Evolutionary conservation across 164 flowering plant species (phyloP).

Genomic region (Sedum album): DNA sequence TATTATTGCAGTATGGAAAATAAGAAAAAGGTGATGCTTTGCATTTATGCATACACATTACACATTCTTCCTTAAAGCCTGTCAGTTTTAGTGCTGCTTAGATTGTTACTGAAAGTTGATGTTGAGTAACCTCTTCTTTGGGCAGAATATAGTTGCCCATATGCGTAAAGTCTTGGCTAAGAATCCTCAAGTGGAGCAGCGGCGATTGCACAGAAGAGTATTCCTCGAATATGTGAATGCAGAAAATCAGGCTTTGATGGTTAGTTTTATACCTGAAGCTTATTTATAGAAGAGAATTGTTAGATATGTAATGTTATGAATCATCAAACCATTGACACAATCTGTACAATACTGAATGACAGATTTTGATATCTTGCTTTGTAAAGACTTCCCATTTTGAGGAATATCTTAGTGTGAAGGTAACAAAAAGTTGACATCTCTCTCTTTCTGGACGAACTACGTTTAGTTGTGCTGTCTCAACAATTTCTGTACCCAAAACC

Average conservation of each 20-base stretch:
- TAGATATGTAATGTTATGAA: not conserved
- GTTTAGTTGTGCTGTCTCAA: not conserved
- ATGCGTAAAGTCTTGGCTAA: constrained; percentile 97
- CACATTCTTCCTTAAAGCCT: not conserved
- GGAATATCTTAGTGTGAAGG: constrained; percentile 93
- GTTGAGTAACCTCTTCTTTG: constrained; percentile 3
- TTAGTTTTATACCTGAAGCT: constrained; percentile 16
- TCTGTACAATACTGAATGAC: constrained; percentile 10
- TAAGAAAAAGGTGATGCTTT: not conserved
- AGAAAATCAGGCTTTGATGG: constrained; percentile 85
- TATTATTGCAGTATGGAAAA: not conserved
- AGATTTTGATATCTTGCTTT: constrained; percentile 89
- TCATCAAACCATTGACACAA: not conserved
- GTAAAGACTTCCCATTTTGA: constrained; percentile 90
- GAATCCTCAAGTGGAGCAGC: constrained; percentile 94
- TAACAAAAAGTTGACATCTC: constrained; percentile 18
- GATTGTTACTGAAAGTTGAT: not conserved
- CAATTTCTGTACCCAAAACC: no score
- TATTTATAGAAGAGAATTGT: not conserved
- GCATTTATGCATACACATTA: not conserved
- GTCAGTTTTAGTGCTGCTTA: not conserved
- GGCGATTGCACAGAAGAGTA: constrained; percentile 84
- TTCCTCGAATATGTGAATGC: constrained; percentile 70
- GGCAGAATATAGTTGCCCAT: constrained; percentile 88
- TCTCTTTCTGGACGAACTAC: not conserved